Conservation (phyloP, 2,329 filamentous ascomycete species). For the Aspergillus quadrilineatus region DNA sequence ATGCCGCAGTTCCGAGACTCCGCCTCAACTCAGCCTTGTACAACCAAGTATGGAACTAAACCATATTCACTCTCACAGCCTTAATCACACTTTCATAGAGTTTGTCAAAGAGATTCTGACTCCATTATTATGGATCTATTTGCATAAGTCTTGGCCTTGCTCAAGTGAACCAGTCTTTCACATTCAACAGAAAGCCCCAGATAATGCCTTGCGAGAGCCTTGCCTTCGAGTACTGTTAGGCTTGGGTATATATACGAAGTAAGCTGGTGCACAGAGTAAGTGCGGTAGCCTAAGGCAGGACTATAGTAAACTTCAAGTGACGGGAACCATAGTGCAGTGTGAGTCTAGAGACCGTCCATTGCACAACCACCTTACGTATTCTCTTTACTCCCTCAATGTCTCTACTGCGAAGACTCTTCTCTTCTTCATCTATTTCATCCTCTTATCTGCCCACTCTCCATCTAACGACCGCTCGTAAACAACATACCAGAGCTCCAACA, state of each 20-base stretch:
- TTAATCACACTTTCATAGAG: not conserved
- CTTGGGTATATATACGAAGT: not conserved
- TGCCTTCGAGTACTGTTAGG: not conserved
- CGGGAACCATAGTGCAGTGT: no score
- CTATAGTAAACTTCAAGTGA: not conserved
- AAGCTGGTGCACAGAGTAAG: not conserved
- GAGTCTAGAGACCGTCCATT: not conserved
- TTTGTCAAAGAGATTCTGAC: not conserved
- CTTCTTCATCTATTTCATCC: not conserved
- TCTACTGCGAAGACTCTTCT: constrained; percentile 1
- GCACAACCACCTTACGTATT: not conserved
- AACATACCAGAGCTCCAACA: not conserved
- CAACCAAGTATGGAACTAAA: not conserved
- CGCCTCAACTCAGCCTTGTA: not conserved
- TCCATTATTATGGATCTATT: not conserved
- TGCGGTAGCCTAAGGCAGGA: not conserved
- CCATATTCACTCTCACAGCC: not conserved
- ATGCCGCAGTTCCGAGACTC: not conserved
- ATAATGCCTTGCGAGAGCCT: not conserved
- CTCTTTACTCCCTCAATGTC: not conserved
- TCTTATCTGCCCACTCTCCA: not conserved
- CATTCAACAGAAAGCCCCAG: not conserved
- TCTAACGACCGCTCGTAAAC: not conserved
- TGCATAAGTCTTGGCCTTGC: not conserved
- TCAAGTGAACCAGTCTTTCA: not conserved